These are phyloP conservation scores for Pseudopyrenochaeta lycopersici DNA, from an alignment of 2,329 filamentous ascomycete genomes.

Conservation along the genomic window DNA sequence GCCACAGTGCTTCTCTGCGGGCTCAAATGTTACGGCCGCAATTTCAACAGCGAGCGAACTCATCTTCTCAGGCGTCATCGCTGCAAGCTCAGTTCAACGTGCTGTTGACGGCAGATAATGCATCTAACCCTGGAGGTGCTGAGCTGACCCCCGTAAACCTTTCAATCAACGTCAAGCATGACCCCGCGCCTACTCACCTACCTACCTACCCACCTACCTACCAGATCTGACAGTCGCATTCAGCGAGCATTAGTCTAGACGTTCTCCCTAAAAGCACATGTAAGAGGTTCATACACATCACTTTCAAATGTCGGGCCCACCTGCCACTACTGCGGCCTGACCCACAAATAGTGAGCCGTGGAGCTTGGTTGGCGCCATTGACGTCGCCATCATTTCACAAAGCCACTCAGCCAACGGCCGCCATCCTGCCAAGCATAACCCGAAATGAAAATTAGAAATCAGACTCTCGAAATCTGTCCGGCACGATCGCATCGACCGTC, in stretches of 20 bases:
- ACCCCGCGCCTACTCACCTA: too few relatives aligned
- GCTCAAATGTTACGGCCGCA: too few relatives aligned
- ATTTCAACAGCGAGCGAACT: too few relatives aligned
- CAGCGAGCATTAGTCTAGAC: background rate
- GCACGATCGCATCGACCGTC: background rate
- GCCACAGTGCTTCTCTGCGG: too few relatives aligned
- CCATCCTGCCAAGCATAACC: constrained; percentile 1
- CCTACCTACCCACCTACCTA: too few relatives aligned
- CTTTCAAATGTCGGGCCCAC: background rate
- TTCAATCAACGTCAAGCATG: too few relatives aligned
- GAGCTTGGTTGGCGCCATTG: background rate
- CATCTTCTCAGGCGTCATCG: too few relatives aligned
- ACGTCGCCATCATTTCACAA: constrained; percentile 1
- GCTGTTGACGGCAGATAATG: too few relatives aligned
- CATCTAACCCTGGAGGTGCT: too few relatives aligned
- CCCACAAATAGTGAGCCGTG: background rate
- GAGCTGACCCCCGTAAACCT: too few relatives aligned
- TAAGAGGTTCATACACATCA: background rate
- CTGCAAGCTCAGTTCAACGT: too few relatives aligned
- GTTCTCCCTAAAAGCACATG: background rate
- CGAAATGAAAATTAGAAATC: constrained; percentile 4
- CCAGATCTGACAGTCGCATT: too few relatives aligned
- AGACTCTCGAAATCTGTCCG: background rate
- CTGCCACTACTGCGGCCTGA: background rate
- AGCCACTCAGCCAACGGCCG: background rate